Evolutionary conservation across 2,329 filamentous ascomycete genomes (phyloP).

Genomic region (Coniochaeta ligniaria): DNA sequence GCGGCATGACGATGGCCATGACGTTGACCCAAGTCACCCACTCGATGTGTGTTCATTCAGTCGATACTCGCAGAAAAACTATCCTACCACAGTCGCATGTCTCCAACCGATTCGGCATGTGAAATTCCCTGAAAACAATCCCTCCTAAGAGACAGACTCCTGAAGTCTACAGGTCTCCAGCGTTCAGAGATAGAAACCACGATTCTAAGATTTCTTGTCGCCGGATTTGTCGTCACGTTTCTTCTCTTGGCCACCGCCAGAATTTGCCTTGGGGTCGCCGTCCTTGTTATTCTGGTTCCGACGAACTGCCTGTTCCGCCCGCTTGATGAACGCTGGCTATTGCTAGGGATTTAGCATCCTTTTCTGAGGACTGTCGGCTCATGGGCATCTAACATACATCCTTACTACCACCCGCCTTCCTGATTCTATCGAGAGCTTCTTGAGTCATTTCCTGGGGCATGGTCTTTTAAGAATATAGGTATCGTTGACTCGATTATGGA

Average conservation of each 20-base stretch:
- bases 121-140: neutral
- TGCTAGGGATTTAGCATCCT: neutral
- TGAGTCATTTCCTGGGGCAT: neutral
- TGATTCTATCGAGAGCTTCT: neutral
- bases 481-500: neutral
- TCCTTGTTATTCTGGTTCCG: neutral
- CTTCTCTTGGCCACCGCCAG: neutral
- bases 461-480: neutral
- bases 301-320: neutral
- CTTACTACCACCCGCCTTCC: neutral
- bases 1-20: neutral
- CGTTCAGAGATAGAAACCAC: neutral
- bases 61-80: neutral
- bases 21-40: neutral
- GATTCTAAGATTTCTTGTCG: neutral
- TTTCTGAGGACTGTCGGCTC: neutral
- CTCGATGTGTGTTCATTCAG: neutral
- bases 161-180: neutral
- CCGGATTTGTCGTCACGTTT: neutral
- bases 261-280: neutral
- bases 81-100: neutral
- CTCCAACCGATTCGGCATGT: neutral
- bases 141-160: neutral
- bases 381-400: neutral
- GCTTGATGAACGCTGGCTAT: neutral